Base-by-base conservation (phyloP, 2,329 filamentous ascomycete species). In the Gaeumannomyces tritici region DNA sequence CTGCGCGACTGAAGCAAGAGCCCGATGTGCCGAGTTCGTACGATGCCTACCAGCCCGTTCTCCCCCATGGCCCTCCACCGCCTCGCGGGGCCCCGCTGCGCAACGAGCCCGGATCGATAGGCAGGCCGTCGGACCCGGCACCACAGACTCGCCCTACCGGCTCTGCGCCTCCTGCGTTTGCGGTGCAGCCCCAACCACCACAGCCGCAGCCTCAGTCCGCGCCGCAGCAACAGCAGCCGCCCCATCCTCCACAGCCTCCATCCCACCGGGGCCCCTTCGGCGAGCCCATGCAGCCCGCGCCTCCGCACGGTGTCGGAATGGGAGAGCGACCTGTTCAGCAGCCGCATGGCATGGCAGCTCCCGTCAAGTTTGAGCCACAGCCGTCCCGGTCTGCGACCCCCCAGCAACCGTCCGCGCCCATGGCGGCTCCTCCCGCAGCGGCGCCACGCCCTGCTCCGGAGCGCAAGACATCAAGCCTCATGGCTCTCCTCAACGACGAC, bases 401-500 rank as follows among this genome's bases (percentile, higher is more conserved):
- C n/a, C 35, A 60, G 42, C 29, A 42, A 13, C 27, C 21, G 21
- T 35, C 21, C 5, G 21, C 27, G n/a, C 68, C 70, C 35, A 60
- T 55, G 61, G 69, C 69, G n/a, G 73, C 75, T 3, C 75, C 75
- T 11, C 72, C 75, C 31, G 70, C 77, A 27, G 72, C 77, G 31
- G 72, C 77, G 54, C 70, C 76, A 15, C 72, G 75, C 29, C 77
- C 76, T 51, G 72, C 77, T 3, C 70, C 73, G 2, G 81, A 83
- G 66, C 78, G 81, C n/a, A 87, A 87, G 74, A 85, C 80, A 9
- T 86, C 84, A 18, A 87, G 76, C 65, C 79, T 88, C 64, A 85
- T 87, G 80, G 83, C 83, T 0, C 71, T 88, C 64, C 75, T 88
- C 3, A 86, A 86, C 66, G 83, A 87, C 65, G 85, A 87, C 61